Conservation (phyloP, 23 red algal species). For the Gracilaria gracilis region DNA sequence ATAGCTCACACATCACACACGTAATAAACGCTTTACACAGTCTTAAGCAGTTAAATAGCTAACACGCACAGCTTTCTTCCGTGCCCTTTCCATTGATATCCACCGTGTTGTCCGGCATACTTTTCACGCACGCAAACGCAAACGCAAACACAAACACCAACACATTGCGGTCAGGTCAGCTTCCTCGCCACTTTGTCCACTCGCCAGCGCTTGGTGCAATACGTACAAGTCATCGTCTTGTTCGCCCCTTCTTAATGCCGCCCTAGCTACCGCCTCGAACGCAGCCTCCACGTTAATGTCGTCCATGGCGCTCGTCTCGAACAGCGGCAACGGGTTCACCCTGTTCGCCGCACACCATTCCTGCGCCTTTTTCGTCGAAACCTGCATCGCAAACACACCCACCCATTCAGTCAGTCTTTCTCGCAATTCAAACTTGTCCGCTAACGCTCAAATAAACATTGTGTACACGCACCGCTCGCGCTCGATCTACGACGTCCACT, state of each 20-base stretch:
- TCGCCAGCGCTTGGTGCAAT: neutral
- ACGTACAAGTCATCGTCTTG: slow-evolving; percentile 91
- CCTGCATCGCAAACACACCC: slow-evolving; percentile 12
- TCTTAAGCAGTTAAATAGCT: neutral
- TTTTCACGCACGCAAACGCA: too few relatives aligned
- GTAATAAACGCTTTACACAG: neutral
- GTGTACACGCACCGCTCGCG: slow-evolving; percentile 63
- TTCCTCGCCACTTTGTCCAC: neutral
- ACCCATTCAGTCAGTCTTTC: neutral
- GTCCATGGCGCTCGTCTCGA: slow-evolving; percentile 98
- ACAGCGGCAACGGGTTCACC: slow-evolving; percentile 72
- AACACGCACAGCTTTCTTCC: slow-evolving; percentile 69
- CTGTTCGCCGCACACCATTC: slow-evolving; percentile 89
- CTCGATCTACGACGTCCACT: slow-evolving; percentile 77
- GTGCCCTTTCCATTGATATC: slow-evolving; percentile 68
- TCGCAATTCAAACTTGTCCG: too few relatives aligned
- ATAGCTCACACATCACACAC: too few relatives aligned
- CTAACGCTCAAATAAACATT: too few relatives aligned
- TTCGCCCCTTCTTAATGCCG: slow-evolving; percentile 80
- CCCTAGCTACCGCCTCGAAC: slow-evolving; percentile 84
- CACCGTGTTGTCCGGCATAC: slow-evolving; percentile 64
- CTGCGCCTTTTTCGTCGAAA: slow-evolving; percentile 74
- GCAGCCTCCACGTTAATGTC: slow-evolving; percentile 93
- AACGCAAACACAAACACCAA: slow-evolving; percentile 28
- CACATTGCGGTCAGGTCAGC: slow-evolving; percentile 3